These are phyloP conservation scores for Pyrenochaeta sp. DNA, from an alignment of 2,329 filamentous ascomycete genomes.

Conservation along the genomic window DNA sequence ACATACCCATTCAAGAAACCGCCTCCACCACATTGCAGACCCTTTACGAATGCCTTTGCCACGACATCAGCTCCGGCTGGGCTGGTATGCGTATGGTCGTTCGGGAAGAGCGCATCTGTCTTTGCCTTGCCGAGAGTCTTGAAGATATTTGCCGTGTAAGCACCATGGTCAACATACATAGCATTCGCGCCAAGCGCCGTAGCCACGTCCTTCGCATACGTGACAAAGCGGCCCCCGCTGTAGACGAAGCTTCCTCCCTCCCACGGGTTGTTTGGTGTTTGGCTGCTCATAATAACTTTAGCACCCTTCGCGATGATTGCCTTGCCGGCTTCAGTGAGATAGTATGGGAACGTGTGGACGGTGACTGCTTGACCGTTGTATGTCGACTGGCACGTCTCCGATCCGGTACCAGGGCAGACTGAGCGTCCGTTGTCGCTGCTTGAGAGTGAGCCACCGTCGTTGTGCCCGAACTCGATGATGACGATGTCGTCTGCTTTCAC, in stretches of 20 bases:
- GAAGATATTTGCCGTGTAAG: slow-evolving; percentile 64
- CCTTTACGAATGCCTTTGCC: slow-evolving; percentile 67
- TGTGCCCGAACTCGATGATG: slow-evolving; percentile 77
- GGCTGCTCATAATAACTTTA: slow-evolving; percentile 66
- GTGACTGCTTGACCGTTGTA: slow-evolving; percentile 63
- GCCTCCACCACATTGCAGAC: slow-evolving; percentile 59
- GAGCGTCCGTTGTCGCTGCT: slow-evolving; percentile 67
- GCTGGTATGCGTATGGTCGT: slow-evolving; percentile 71
- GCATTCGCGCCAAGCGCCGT: slow-evolving; percentile 55
- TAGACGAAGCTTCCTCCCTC: slow-evolving; percentile 64
- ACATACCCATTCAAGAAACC: slow-evolving; percentile 52
- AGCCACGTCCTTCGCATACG: slow-evolving; percentile 60
- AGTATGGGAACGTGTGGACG: slow-evolving; percentile 68
- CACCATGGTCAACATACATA: slow-evolving; percentile 67
- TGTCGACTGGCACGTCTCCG: slow-evolving; percentile 62
- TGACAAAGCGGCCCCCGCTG: slow-evolving; percentile 61
- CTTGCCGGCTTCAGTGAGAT: slow-evolving; percentile 66
- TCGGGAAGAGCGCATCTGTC: slow-evolving; percentile 64
- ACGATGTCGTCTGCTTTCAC: slow-evolving; percentile 70
- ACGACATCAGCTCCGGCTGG: slow-evolving; percentile 64
- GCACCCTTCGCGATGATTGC: slow-evolving; percentile 64
- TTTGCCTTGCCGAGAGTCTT: slow-evolving; percentile 58
- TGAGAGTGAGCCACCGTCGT: slow-evolving; percentile 69
- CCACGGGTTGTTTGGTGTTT: slow-evolving; percentile 71
- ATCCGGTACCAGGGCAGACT: slow-evolving; percentile 65